These are phyloP conservation scores for Pythium coloratum DNA, from an alignment of 352 stramenopile genomes.

Conservation along the genomic window DNA sequence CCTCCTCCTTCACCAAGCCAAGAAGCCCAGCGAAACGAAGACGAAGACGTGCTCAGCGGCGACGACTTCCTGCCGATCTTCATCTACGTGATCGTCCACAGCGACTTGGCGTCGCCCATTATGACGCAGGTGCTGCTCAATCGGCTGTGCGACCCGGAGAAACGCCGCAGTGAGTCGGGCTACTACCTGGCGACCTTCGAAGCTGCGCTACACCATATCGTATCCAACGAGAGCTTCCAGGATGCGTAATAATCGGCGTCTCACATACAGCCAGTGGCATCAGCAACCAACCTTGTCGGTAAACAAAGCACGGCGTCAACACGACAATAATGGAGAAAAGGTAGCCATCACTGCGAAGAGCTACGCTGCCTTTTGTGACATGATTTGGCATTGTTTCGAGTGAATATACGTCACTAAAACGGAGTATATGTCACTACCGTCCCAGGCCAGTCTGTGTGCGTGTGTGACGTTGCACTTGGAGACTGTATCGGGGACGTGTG, in stretches of 20 bases:
- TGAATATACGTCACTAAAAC: neutral
- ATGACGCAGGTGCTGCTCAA: slow-evolving; percentile 83
- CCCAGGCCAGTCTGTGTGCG: neutral
- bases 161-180: slow-evolving; percentile 82
- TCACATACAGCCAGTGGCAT: neutral
- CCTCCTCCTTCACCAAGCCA: neutral
- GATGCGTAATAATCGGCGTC: slow-evolving; percentile 20
- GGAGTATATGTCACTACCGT: neutral
- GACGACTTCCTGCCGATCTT: slow-evolving; percentile 89
- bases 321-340: neutral
- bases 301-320: slow-evolving; percentile 2
- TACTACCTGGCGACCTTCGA: slow-evolving; percentile 88
- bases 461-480: slow-evolving; percentile 14
- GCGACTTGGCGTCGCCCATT: slow-evolving; percentile 69
- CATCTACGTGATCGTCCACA: slow-evolving; percentile 89
- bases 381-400: slow-evolving; percentile 4
- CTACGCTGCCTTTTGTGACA: neutral
- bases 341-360: neutral
- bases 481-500: neutral
- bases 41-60: slow-evolving; percentile 77
- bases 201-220: slow-evolving; percentile 75
- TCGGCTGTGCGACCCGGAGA: slow-evolving; percentile 81
- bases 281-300: neutral
- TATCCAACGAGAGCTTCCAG: slow-evolving; percentile 53
- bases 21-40: slow-evolving; percentile 13